Base-by-base conservation (phyloP, 345 rosid species). In the Salix caprea region DNA sequence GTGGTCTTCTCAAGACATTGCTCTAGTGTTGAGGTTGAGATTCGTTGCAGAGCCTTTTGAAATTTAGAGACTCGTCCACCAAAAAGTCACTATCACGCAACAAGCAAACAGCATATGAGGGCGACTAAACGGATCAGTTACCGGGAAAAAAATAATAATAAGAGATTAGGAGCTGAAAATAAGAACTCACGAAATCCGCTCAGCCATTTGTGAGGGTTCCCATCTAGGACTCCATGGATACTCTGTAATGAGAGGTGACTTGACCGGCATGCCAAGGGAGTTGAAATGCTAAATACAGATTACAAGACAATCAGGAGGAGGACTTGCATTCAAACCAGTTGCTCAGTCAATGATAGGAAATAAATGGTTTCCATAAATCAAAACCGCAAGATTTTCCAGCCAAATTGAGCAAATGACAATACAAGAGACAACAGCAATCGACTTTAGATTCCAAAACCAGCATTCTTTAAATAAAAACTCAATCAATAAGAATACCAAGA, bases 141-240 rank as follows among this genome's bases (percentile, higher is more conserved):
- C 21, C 18, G 18, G 46, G 13, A 10, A 2, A 42, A 42, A 42
- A 11, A 7, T 13, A 48, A 44, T 46, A 16, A 66, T 18, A 62
- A 70, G 58, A 8, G 66, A 69, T 21, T 34, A n/a, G 5, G 16
- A 65, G 32, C 6, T 34, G 60, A 65, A 9, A 11, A 42, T 40
- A 73, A 56, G 67, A 60, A 84, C 95, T 87, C 64, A 96, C 99
- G 82, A 87, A 39, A 92, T 81, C 65, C 92, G 89, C 80, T 93
- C 99, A 21, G 91, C 97, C 99, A 91, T 94, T 75, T 77, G 87
- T 3, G 88, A 80, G 37, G 76, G 60, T 77, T 96, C 97, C 99
- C 99, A 96, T 83, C 98, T 90, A 26, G 99, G 99, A 88, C 97
- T 96, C 98, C 99, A 96, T 71, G 97, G 97, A 79, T 86, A 96